Conservation (phyloP, 495 filamentous ascomycete species). For the Venustampulla echinocandica region DNA sequence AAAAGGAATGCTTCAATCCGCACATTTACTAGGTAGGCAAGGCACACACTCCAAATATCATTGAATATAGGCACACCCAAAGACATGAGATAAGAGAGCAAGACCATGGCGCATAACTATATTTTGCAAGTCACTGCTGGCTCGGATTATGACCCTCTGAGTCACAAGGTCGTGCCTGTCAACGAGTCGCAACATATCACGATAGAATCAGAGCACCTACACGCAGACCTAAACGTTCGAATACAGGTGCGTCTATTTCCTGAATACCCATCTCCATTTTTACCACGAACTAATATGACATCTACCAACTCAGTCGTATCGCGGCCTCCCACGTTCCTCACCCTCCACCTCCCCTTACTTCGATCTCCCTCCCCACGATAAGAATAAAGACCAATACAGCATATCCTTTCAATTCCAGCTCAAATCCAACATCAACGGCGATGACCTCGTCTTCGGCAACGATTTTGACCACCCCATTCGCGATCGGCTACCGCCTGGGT, state of each 20-base stretch:
- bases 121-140: slow-evolving; percentile 68
- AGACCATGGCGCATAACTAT: slow-evolving; percentile 56
- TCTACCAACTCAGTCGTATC: slow-evolving; percentile 32
- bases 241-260: slow-evolving; percentile 44
- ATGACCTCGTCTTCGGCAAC: slow-evolving; percentile 81
- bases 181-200: slow-evolving; percentile 50
- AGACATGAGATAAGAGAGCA: background rate
- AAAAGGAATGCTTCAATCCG: too few relatives aligned
- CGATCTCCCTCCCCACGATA: slow-evolving; percentile 50
- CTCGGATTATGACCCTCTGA: slow-evolving; percentile 54
- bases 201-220: slow-evolving; percentile 52
- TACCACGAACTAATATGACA: background rate
- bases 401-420: slow-evolving; percentile 69
- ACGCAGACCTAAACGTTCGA: slow-evolving; percentile 57
- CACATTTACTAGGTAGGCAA: too few relatives aligned
- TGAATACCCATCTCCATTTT: background rate
- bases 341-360: slow-evolving; percentile 66
- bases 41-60: too few relatives aligned
- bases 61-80: too few relatives aligned
- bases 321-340: slow-evolving; percentile 49
- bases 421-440: slow-evolving; percentile 51
- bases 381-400: slow-evolving; percentile 64
- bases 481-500: slow-evolving; percentile 77
- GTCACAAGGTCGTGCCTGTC: slow-evolving; percentile 61
- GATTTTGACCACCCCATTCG: slow-evolving; percentile 85